phyloP scores from a whole-genome alignment of 73 alveolate species.

The Breviolum minutum region DNA sequence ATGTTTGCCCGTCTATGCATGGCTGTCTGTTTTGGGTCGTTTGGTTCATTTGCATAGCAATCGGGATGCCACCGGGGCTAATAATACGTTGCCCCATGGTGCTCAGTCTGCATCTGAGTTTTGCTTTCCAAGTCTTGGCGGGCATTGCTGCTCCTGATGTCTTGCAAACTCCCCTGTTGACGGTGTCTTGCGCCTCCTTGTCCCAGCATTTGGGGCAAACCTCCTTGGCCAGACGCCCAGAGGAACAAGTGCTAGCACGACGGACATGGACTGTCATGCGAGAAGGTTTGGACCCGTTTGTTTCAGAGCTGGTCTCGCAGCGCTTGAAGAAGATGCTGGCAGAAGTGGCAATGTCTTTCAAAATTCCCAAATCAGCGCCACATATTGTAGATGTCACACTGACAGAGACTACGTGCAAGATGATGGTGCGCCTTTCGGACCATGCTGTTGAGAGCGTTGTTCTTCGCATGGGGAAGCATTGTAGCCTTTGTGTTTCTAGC shows the following conservation, averaged over 20 bases:
- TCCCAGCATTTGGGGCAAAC: conserved; percentile 29
- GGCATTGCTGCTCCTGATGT: background rate
- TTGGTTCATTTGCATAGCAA: background rate
- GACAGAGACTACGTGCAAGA: conserved; percentile 44
- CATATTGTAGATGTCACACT: background rate
- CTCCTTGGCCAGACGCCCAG: conserved; percentile 47
- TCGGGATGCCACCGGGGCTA: background rate
- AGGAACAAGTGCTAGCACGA: conserved; percentile 20
- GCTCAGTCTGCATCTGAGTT: background rate
- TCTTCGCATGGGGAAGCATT: conserved; percentile 56
- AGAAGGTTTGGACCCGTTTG: conserved; percentile 30
- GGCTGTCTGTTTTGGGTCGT: background rate
- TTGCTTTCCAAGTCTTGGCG: background rate
- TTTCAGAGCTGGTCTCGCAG: background rate
- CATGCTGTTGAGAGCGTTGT: conserved; percentile 27
- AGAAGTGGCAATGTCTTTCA: conserved; percentile 30
- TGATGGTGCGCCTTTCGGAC: conserved; percentile 12
- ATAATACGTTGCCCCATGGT: background rate
- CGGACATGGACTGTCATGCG: conserved; percentile 50
- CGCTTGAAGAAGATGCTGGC: conserved; percentile 56
- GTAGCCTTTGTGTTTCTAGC: conserved; percentile 61
- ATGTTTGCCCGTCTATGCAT: too few relatives aligned
- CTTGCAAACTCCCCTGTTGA: conserved; percentile 37
- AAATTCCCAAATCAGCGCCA: conserved; percentile 32
- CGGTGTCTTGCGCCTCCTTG: conserved; percentile 26